phyloP scores from a whole-genome alignment of 371 early-diverging fungal species.

The Mucor racemosus region DNA sequence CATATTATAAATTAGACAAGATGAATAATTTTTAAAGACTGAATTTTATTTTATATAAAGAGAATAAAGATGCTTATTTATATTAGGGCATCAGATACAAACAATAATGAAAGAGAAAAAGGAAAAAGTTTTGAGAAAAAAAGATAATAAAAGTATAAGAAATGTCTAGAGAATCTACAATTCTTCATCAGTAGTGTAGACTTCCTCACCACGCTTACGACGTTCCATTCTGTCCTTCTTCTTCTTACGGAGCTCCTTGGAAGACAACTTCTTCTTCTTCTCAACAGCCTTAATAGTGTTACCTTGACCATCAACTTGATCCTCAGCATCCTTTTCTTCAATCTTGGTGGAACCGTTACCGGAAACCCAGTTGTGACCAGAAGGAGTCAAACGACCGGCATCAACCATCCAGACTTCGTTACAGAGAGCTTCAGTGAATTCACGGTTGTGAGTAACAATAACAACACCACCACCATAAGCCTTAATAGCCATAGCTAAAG shows the following conservation, averaged over 20 bases:
- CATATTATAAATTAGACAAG: neutral
- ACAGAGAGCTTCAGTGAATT: constrained; percentile 73
- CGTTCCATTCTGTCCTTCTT: constrained; percentile 62
- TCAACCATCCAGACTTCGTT: constrained; percentile 79
- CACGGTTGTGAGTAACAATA: constrained; percentile 77
- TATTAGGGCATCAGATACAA: constrained; percentile 3
- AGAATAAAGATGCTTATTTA: neutral
- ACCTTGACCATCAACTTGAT: constrained; percentile 36
- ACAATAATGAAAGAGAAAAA: neutral
- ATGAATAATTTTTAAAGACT: neutral
- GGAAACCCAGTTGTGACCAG: constrained; percentile 58
- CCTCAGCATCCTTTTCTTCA: constrained; percentile 45
- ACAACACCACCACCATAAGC: constrained; percentile 79
- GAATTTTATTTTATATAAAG: neutral
- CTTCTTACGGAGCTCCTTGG: constrained; percentile 57
- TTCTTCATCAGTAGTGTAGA: constrained; percentile 54
- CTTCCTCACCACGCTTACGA: constrained; percentile 60
- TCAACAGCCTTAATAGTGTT: constrained; percentile 50
- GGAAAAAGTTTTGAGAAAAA: too few species aligned
- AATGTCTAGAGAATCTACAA: constrained; percentile 26
- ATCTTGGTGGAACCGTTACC: constrained; percentile 46
- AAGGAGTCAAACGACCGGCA: constrained; percentile 59
- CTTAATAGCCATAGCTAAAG: constrained; percentile 68
- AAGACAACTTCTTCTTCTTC: constrained; percentile 54
- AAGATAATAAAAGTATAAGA: neutral